A percentile compares a stretch with the other conserved stretches of the same genome.
These are phyloP conservation scores for Leccinum obscurum DNA, from an alignment of 768 basidiomycete species.

Conservation along the genomic window DNA sequence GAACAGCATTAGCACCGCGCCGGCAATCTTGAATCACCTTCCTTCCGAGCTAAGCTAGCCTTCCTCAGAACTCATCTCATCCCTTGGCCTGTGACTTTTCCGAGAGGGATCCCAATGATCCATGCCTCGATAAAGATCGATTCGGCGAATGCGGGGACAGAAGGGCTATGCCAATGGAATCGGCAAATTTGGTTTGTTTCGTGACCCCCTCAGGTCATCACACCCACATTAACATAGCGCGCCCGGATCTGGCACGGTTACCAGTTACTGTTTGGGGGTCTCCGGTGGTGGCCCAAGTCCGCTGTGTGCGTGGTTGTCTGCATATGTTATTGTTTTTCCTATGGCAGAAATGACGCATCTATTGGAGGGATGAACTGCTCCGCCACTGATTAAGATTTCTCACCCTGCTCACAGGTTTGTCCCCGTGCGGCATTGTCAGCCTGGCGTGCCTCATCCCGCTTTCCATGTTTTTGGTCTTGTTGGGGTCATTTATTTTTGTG, in stretches of 20 bases:
- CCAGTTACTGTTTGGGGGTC: neutral
- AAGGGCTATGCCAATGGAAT: neutral
- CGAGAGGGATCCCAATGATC: neutral
- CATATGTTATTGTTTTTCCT: constrained; percentile 11
- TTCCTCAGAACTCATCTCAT: neutral
- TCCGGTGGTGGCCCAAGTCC: neutral
- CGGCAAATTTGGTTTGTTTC: constrained; percentile 1
- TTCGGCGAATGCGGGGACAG: constrained; percentile 6
- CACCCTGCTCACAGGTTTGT: constrained; percentile 12
- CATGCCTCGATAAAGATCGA: neutral
- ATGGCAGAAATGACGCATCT: constrained; percentile 35
- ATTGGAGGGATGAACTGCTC: neutral
- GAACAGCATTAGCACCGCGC: neutral
- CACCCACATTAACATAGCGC: neutral
- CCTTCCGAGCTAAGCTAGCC: neutral
- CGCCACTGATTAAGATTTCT: constrained; percentile 18
- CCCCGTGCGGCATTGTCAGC: neutral
- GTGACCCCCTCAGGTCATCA: constrained; percentile 3
- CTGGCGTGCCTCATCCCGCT: neutral
- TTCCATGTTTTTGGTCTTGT: neutral
- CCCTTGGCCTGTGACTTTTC: neutral
- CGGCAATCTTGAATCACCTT: neutral
- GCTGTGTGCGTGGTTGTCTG: neutral
- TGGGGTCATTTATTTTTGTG: neutral
- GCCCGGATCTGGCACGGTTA: neutral